Base-by-base conservation (phyloP, 1,284 basidiomycete species). In the Malassezia globosa region DNA sequence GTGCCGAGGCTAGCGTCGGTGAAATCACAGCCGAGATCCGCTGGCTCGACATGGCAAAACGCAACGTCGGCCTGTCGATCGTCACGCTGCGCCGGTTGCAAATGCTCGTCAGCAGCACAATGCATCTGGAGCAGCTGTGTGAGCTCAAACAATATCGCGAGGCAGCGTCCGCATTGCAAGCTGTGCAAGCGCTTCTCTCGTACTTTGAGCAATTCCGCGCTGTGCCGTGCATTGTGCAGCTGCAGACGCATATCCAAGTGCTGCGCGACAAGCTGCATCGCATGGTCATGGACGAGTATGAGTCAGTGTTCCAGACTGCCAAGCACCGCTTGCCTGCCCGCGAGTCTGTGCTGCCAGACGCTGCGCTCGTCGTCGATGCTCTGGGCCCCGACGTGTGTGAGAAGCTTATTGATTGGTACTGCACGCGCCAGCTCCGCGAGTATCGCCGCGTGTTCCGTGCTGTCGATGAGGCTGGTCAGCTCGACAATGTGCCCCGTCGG, bases 11-110 rank as follows among this genome's bases (percentile, higher is more conserved):
- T 1, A 87, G 95, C 39, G 94, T 97, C 27, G 80, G 85, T 51
- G 82, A 87, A 55, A 94, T 97, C 61, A 99, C 94, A 5, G 83
- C 87, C 59, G 94, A 99, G 72, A 96, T 99, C 48, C 88, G 95
- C 69, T 81, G 84, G 5, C 78, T 99, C 26, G 94, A 97, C 70
- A 76, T 85, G 26, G 90, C 89, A 25, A 97, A 99, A 78, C 83
- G 82, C 73, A 96, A 97, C 67, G 78, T 71, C 7, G 59, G 62
- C 19, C 75, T 80, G 21, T 87, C 85, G 62, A 89, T 97, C 80
- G 90, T 86, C 4, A 84, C 82, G 2, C 74, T 96, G 56, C 90
- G 88, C 72, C 76, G 88, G 37, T 77, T 96, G 63, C 87, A 89
- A 69, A 60, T 60, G 58, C 56, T 56, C n/a, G 60, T 63, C 45